Conservation (phyloP, 164 flowering plant species). For the Annona cherimola region DNA sequence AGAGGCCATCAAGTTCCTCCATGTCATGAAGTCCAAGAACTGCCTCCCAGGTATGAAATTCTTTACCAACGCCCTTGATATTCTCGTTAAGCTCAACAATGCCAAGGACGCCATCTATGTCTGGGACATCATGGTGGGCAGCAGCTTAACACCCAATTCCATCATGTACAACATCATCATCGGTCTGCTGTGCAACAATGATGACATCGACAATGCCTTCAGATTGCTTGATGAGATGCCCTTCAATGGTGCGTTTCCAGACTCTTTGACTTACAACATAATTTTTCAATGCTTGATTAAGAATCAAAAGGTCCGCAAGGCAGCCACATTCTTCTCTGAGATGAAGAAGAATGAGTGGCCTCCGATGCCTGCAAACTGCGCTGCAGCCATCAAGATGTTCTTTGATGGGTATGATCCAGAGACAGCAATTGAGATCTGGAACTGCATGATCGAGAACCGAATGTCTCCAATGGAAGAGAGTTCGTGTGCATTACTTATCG, state of each 20-base stretch:
- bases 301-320: conserved; percentile 48
- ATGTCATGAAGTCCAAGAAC: conserved; percentile 49
- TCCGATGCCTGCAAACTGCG: conserved; percentile 51
- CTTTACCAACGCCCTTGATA: conserved; percentile 61
- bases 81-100: conserved; percentile 50
- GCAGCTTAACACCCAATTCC: conserved; percentile 60
- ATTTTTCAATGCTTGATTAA: conserved; percentile 63
- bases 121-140: conserved; percentile 63
- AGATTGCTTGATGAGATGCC: conserved; percentile 62
- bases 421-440: conserved; percentile 60
- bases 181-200: conserved; percentile 46
- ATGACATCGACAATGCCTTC: conserved; percentile 40
- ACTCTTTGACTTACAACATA: conserved; percentile 59
- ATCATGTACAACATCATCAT: conserved; percentile 61
- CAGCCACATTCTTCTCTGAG: conserved; percentile 49
- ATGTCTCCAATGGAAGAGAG: conserved; percentile 45
- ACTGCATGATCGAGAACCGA: conserved; percentile 41
- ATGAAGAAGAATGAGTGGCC: conserved; percentile 69
- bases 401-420: conserved; percentile 67
- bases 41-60: conserved; percentile 82
- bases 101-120: conserved; percentile 32
- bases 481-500: conserved; percentile 56
- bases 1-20: conserved; percentile 58
- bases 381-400: conserved; percentile 51
- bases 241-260: conserved; percentile 65